A percentile compares a stretch with the other conserved stretches of the same genome.
Evolutionary conservation across 2,329 filamentous ascomycete species (phyloP).

Genomic region (Fusarium illudens): DNA sequence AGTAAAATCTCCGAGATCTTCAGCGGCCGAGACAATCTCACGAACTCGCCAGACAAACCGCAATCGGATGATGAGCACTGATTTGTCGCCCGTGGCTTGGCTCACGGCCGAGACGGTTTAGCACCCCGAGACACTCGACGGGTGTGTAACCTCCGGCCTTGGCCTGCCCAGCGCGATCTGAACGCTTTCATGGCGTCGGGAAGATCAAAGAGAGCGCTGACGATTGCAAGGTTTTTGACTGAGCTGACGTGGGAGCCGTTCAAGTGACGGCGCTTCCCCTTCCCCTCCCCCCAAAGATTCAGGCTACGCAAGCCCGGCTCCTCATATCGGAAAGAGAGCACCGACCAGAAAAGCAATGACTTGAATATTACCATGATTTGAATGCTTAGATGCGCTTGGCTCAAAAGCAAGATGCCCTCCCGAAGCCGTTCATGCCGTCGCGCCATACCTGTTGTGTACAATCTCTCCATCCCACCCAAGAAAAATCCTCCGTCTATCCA

Average conservation of each 20-base stretch:
- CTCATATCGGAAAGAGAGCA: not conserved
- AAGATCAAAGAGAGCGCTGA: slow-evolving; percentile 66
- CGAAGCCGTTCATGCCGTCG: slow-evolving; percentile 5
- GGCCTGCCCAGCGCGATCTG: slow-evolving; percentile 49
- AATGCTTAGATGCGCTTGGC: slow-evolving; percentile 13
- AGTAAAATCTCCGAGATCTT: not conserved
- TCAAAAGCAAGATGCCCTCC: slow-evolving; percentile 12
- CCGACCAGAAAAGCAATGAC: slow-evolving; percentile 19
- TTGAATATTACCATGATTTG: slow-evolving; percentile 26
- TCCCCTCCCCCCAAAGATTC: not conserved
- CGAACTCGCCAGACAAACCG: not conserved
- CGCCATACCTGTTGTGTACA: slow-evolving; percentile 17
- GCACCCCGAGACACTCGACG: not conserved
- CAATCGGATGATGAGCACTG: slow-evolving; percentile 60
- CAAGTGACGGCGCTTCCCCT: slow-evolving; percentile 18
- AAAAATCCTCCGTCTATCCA: not conserved
- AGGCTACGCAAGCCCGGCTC: not conserved
- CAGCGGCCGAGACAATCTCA: slow-evolving; percentile 6
- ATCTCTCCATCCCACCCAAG: not conserved
- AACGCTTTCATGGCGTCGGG: slow-evolving; percentile 48
- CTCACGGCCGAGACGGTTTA: slow-evolving; percentile 43
- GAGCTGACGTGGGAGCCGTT: not conserved
- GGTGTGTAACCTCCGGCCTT: slow-evolving; percentile 27
- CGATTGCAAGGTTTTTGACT: slow-evolving; percentile 34
- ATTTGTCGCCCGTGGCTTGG: slow-evolving; percentile 42